Percentiles rank a stretch among this genome's conserved stretches.
These are phyloP conservation scores for Ustilago vetiveriae DNA, from an alignment of 1,284 basidiomycete genomes.

Conservation along the genomic window DNA sequence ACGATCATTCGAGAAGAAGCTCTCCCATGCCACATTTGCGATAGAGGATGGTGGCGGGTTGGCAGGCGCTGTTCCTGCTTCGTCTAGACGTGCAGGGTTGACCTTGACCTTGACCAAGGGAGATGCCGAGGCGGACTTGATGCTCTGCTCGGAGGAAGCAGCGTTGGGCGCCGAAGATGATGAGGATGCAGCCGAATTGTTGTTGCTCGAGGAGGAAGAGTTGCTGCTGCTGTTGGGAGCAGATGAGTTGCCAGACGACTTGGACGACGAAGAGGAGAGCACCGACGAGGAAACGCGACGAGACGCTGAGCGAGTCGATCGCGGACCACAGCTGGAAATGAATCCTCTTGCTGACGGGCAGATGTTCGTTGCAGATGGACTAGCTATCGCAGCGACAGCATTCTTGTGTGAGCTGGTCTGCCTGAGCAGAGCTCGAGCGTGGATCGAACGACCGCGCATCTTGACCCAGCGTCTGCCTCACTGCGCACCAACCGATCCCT, in stretches of 20 bases:
- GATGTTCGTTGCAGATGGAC: conserved; percentile 11
- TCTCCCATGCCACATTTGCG: conserved; percentile 43
- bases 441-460: conserved; percentile 48
- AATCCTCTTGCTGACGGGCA: conserved; percentile 17
- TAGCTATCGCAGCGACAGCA: conserved; percentile 21
- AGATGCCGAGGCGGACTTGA: conserved; percentile 13
- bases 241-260: conserved; percentile 27
- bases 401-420: conserved; percentile 20
- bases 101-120: conserved; percentile 30
- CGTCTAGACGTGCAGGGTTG: conserved; percentile 14
- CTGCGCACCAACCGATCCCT: conserved; percentile 2
- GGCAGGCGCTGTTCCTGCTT: conserved; percentile 23
- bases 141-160: conserved; percentile 14
- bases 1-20: conserved; percentile 50
- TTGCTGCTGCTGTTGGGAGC: conserved; percentile 22
- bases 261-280: conserved; percentile 37
- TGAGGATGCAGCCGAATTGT: conserved; percentile 29
- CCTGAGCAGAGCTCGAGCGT: conserved; percentile 40
- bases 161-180: conserved; percentile 26
- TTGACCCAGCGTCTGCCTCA: conserved; percentile 10
- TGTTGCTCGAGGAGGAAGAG: conserved; percentile 25
- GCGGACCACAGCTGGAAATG: conserved; percentile 34
- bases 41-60: conserved; percentile 50
- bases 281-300: conserved; percentile 30
- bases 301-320: conserved; percentile 25